Evolutionary conservation across 2,329 filamentous ascomycete genomes (phyloP), one percentile per base, ranked within the genome.

Genomic region (Penicillium frequentans): DNA sequence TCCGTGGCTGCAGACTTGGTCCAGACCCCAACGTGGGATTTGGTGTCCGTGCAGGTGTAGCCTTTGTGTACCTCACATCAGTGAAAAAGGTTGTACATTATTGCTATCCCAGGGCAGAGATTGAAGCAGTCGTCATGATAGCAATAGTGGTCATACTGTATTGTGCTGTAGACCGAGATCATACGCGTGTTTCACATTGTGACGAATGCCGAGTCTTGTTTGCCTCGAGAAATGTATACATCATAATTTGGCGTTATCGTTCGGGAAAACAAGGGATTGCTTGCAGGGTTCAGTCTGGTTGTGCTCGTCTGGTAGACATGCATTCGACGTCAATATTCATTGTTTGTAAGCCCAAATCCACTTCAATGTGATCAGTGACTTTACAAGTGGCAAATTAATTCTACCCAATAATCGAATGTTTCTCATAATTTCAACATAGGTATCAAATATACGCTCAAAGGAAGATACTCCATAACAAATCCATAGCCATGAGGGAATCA

Each of bases 401-500:
- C 21, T 50, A 37, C 23, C 33, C 33, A 29, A 50, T 24, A 29
- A 7, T 23, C 35, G 21, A 39, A 42, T 23, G 5, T 21, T 19
- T n/a, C 23, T 50, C 48, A 50, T 29, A 29, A 50, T 42, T 16
- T 37, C 21, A 29, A 39, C 29, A 35, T 23, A 29, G 43, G 29
- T 27, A 54, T 35, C 31, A 54, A 45, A 47, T 47, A 37, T 43
- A 26, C 49, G 48, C 48, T 56, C 27, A 24, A 49, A 35, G 6
- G 11, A 49, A 64, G 52, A 29, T 45, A 52, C 44, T 26, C 53
- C 54, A 59, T 46, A 31, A 44, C 43, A 51, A 24, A 48, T 55
- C 55, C 61, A 59, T 50, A 53, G 57, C 55, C 55, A 52, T 59
- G 51, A 61, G 61, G 58, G 58, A 63, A 63, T 61, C 59, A 62